Evolutionary conservation across 805 yeast genomes (phyloP).

Genomic region (Zygosaccharomyces siamensis): DNA sequence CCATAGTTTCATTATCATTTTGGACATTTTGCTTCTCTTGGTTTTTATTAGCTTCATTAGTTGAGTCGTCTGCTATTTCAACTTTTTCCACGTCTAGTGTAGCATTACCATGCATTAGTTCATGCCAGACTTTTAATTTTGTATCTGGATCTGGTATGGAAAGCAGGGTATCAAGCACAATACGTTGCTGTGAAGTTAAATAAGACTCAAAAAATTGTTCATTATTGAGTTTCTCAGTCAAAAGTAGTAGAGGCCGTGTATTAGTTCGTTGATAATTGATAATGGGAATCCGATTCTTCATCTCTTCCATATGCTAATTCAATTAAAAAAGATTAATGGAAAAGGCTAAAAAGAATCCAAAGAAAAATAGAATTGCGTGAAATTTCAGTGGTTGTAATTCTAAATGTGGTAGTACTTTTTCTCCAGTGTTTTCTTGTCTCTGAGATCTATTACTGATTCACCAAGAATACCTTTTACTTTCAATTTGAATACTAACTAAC

Average conservation of each 20-base stretch:
- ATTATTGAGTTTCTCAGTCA: constrained; percentile 36
- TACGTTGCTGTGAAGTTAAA: constrained; percentile 52
- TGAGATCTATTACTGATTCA: background rate
- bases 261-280: constrained; percentile 32
- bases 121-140: constrained; percentile 40
- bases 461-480: background rate
- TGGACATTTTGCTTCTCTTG: background rate
- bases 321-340: background rate
- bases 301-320: background rate
- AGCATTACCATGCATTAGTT: constrained; percentile 38
- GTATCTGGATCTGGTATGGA: constrained; percentile 28
- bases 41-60: constrained; percentile 5
- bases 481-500: background rate
- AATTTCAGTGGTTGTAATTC: background rate
- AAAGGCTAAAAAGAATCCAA: background rate
- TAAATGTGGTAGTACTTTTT: background rate
- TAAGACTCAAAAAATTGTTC: constrained; percentile 44
- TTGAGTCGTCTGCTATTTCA: constrained; percentile 7
- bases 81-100: constrained; percentile 28
- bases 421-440: background rate
- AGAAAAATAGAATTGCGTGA: background rate
- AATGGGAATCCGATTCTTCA: constrained; percentile 19
- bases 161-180: constrained; percentile 45
- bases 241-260: constrained; percentile 28
- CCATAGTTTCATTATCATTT: constrained; percentile 1